Percentiles rank a stretch among this genome's conserved stretches.
phyloP scores from a whole-genome alignment of 2,329 filamentous ascomycete genomes.

The Knoxdaviesia proteae region DNA sequence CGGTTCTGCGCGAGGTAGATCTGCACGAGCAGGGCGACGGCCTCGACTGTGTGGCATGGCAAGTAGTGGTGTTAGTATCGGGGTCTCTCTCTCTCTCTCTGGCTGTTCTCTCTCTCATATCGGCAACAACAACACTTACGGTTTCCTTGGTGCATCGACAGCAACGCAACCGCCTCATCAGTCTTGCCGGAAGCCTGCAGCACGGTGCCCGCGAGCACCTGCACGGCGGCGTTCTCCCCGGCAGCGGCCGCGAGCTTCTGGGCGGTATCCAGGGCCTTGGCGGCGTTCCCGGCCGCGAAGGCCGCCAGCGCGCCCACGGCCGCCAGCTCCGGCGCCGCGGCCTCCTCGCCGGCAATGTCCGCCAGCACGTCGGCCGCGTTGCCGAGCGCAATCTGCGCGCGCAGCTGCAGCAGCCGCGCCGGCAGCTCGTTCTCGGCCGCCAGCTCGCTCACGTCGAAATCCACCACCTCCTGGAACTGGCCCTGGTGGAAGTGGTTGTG shows the following conservation, averaged over 20 bases:
- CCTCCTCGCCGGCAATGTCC: conserved; percentile 38
- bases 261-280: conserved; percentile 39
- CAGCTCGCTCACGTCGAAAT: conserved; percentile 66
- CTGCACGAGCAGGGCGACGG: conserved; percentile 74
- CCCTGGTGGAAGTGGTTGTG: conserved; percentile 56
- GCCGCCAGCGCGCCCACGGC: conserved; percentile 62
- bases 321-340: conserved; percentile 45
- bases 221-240: conserved; percentile 58
- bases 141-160: conserved; percentile 70
- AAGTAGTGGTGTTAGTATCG: no score
- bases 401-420: conserved; percentile 57
- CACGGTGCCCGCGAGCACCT: conserved; percentile 64
- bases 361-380: conserved; percentile 53
- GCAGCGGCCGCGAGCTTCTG: conserved; percentile 47
- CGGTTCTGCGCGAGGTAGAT: conserved; percentile 86
- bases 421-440: conserved; percentile 59
- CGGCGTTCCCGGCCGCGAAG: conserved; percentile 35
- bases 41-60: conserved; percentile 27
- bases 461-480: conserved; percentile 69
- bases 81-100: no score
- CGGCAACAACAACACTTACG: conserved; percentile 30
- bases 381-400: conserved; percentile 66
- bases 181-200: conserved; percentile 59
- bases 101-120: no score
- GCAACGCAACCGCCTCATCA: conserved; percentile 65